These are phyloP conservation scores for Pseudogymnoascus sp. DNA, from an alignment of 2,329 filamentous ascomycete species.

Conservation along the genomic window DNA sequence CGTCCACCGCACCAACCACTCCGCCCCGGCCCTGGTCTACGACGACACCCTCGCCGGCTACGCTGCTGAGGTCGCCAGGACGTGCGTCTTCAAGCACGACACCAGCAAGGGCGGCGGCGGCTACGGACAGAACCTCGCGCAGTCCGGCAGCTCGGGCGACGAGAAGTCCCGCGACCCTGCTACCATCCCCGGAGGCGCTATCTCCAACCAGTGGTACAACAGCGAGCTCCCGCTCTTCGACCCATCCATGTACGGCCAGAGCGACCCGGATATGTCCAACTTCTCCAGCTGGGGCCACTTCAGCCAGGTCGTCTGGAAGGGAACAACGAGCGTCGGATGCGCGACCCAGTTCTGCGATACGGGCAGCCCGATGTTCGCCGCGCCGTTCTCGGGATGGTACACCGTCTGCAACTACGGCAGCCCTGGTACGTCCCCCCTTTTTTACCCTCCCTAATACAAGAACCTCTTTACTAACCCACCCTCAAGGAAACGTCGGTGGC, in stretches of 20 bases:
- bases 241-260: slow-evolving; percentile 48
- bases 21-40: slow-evolving; percentile 58
- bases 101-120: slow-evolving; percentile 50
- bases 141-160: slow-evolving; percentile 39
- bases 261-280: slow-evolving; percentile 50
- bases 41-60: slow-evolving; percentile 53
- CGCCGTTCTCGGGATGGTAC: slow-evolving; percentile 52
- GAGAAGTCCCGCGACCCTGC: slow-evolving; percentile 40
- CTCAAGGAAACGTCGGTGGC: slow-evolving; percentile 45
- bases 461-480: slow-evolving; percentile 22
- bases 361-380: slow-evolving; percentile 33
- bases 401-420: slow-evolving; percentile 85
- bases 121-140: slow-evolving; percentile 91
- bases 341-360: slow-evolving; percentile 45
- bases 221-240: slow-evolving; percentile 57
- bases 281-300: slow-evolving; percentile 69
- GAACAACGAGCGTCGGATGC: slow-evolving; percentile 55
- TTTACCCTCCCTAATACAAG: not conserved
- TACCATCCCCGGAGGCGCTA: slow-evolving; percentile 55
- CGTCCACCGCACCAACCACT: slow-evolving; percentile 76
- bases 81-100: slow-evolving; percentile 68
- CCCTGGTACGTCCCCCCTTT: slow-evolving; percentile 49
- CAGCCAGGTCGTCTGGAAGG: slow-evolving; percentile 65
- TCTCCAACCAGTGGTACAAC: slow-evolving; percentile 86
- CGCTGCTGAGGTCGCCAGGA: slow-evolving; percentile 55